These are phyloP conservation scores for Brasenia schreberi DNA, from an alignment of 164 flowering plant species.

Conservation along the genomic window DNA sequence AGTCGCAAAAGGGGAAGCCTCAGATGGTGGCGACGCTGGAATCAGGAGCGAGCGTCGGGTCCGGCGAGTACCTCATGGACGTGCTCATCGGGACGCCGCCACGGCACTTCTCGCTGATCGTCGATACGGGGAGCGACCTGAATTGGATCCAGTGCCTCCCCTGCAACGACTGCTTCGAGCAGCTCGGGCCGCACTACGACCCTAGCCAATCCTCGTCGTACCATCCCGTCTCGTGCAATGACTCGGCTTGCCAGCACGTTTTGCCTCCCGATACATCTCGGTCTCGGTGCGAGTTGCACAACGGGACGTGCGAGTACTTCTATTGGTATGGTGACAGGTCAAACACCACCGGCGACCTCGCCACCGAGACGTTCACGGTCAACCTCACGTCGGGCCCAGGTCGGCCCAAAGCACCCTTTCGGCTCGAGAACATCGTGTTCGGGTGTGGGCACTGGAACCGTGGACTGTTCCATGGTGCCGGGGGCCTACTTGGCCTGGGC, in stretches of 20 bases:
- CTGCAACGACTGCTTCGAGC: slow-evolving; percentile 79
- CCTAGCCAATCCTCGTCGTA: slow-evolving; percentile 50
- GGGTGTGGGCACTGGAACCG: slow-evolving; percentile 99
- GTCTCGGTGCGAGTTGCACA: slow-evolving; percentile 33
- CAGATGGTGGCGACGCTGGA: slow-evolving; percentile 65
- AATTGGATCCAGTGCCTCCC: slow-evolving; percentile 94
- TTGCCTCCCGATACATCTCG: slow-evolving; percentile 65
- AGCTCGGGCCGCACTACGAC: slow-evolving; percentile 62
- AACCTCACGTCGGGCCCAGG: slow-evolving; percentile 33
- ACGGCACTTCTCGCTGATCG: slow-evolving; percentile 64
- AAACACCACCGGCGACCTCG: slow-evolving; percentile 89
- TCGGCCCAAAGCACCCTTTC: slow-evolving; percentile 26
- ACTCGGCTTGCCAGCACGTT: slow-evolving; percentile 57
- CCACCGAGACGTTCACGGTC: slow-evolving; percentile 78
- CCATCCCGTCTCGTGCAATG: slow-evolving; percentile 44
- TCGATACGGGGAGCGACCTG: slow-evolving; percentile 96
- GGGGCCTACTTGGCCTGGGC: slow-evolving; percentile 84
- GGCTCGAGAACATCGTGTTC: slow-evolving; percentile 77
- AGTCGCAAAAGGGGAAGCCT: slow-evolving; percentile 6
- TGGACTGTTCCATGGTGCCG: slow-evolving; percentile 91
- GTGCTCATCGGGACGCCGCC: slow-evolving; percentile 95
- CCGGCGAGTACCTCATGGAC: slow-evolving; percentile 97
- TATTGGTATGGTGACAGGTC: slow-evolving; percentile 96
- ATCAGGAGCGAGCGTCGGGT: slow-evolving; percentile 83
- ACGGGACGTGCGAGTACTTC: slow-evolving; percentile 68